phyloP scores from a whole-genome alignment of 768 basidiomycete species.

The Leccinum longicurvipes region DNA sequence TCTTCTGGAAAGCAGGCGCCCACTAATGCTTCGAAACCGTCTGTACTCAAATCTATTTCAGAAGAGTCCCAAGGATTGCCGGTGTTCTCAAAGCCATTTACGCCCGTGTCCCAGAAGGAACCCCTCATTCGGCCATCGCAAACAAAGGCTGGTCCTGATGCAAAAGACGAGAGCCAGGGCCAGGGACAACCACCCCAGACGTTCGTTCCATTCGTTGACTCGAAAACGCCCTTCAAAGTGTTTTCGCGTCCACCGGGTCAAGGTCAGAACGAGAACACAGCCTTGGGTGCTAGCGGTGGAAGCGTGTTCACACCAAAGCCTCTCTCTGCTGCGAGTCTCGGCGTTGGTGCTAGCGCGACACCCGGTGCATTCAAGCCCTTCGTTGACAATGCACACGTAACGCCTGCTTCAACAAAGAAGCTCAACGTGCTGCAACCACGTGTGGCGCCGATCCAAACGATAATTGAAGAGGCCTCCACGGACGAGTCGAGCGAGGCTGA shows the following conservation, averaged over 20 bases:
- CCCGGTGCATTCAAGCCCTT: slow-evolving; percentile 38
- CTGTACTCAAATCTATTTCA: slow-evolving; percentile 32
- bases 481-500: slow-evolving; percentile 34
- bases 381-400: slow-evolving; percentile 21
- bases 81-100: slow-evolving; percentile 64
- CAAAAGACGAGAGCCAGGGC: slow-evolving; percentile 16
- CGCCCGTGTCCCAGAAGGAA: slow-evolving; percentile 47
- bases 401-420: slow-evolving; percentile 21
- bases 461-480: slow-evolving; percentile 28
- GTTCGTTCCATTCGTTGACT: slow-evolving; percentile 41
- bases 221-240: slow-evolving; percentile 50
- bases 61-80: slow-evolving; percentile 38
- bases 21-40: slow-evolving; percentile 16
- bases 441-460: slow-evolving; percentile 13
- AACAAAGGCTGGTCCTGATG: slow-evolving; percentile 15
- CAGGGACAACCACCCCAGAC: slow-evolving; percentile 28
- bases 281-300: slow-evolving; percentile 16
- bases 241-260: slow-evolving; percentile 61
- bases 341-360: slow-evolving; percentile 3
- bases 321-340: slow-evolving; percentile 8
- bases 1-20: slow-evolving; percentile 27
- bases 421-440: slow-evolving; percentile 19
- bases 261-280: slow-evolving; percentile 40
- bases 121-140: slow-evolving; percentile 26
- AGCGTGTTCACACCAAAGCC: slow-evolving; percentile 47